Evolutionary conservation across 495 filamentous ascomycete genomes (phyloP).

Genomic region (Daldinia grandis): DNA sequence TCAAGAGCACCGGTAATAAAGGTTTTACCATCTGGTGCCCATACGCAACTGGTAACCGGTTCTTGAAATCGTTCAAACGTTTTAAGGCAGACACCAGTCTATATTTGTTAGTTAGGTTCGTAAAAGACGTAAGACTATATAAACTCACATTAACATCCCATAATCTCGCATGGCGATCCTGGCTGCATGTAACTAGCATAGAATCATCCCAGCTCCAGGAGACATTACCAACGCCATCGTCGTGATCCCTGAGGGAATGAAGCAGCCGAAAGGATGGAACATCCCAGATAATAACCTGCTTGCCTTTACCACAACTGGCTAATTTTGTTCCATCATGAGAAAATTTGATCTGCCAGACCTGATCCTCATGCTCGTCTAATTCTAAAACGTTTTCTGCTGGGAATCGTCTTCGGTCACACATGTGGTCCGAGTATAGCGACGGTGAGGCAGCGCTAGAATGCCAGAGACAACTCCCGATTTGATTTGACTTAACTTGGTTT

Average conservation of each 20-base stretch:
- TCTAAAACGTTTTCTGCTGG: conserved; percentile 72
- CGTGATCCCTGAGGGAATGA: conserved; percentile 70
- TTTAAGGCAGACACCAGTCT: conserved; percentile 75
- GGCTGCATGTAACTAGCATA: conserved; percentile 81
- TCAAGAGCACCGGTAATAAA: conserved; percentile 87
- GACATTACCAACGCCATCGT: conserved; percentile 73
- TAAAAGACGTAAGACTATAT: conserved; percentile 10
- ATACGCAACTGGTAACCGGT: conserved; percentile 84
- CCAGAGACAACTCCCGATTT: conserved; percentile 85
- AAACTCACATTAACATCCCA: conserved; percentile 78
- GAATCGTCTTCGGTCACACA: conserved; percentile 81
- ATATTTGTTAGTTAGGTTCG: conserved; percentile 23
- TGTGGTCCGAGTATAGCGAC: conserved; percentile 88
- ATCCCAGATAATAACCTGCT: conserved; percentile 81
- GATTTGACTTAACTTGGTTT: conserved; percentile 79
- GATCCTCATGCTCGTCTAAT: conserved; percentile 77
- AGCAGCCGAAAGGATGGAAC: conserved; percentile 72
- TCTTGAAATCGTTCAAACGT: conserved; percentile 75
- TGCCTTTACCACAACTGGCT: conserved; percentile 81
- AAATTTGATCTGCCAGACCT: conserved; percentile 91
- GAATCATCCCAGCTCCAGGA: conserved; percentile 93
- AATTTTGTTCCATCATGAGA: conserved; percentile 88
- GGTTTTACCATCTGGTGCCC: conserved; percentile 78
- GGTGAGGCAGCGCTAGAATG: conserved; percentile 83
- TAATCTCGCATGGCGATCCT: conserved; percentile 75